Base-by-base conservation (phyloP, 345 rosid genomes). In the Populus nigra region DNA sequence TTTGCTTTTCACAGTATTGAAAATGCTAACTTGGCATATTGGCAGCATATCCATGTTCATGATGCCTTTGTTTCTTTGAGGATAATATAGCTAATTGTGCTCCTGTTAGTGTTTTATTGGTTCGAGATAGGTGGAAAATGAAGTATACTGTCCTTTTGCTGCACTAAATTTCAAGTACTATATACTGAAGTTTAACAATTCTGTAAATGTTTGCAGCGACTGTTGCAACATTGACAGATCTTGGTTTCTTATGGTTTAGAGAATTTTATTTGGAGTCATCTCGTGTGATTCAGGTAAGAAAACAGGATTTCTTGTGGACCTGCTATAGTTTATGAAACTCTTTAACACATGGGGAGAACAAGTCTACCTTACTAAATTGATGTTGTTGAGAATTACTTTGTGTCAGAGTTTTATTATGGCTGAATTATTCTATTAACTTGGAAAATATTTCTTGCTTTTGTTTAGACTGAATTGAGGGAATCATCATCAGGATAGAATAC, bases 251-350 rank as follows among this genome's bases (percentile, higher is more conserved):
- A 72, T 96, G 98, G 99, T 96, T 92, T 87, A 88, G 99, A 87
- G 99, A 96, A 85, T 96, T 96, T 86, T 96, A 96, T 86, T 79
- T 96, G 91, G 98, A 96, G 88, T 96, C 99, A 79, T 96, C 99
- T 79, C 99, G 95, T 78, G 99, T 93, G 77, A 96, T 96, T 83
- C 99, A 96, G 97, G 99, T 96, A 86, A 79, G 57, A 53, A 57
- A 82, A 17, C 23, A 50, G 18, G 39, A 43, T 79, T 41, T 13
- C n/a, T 47, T 25, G 59, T 55, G 5, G 5, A 50, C 73, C 73
- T 78, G 22, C 39, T 59, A 53, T 69, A 55, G 74, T 20, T 38
- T n/a, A 29, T 55, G 55, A 69, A 39, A 77, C 29, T 41, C 65
- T 33, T 6, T 10, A 38, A 36, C 22, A 9, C 55, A 16, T 35